A percentile compares a stretch with the other conserved stretches of the same genome.
Evolutionary conservation across 2,329 filamentous ascomycete genomes (phyloP).

Genomic region (Trichoderma sp.): DNA sequence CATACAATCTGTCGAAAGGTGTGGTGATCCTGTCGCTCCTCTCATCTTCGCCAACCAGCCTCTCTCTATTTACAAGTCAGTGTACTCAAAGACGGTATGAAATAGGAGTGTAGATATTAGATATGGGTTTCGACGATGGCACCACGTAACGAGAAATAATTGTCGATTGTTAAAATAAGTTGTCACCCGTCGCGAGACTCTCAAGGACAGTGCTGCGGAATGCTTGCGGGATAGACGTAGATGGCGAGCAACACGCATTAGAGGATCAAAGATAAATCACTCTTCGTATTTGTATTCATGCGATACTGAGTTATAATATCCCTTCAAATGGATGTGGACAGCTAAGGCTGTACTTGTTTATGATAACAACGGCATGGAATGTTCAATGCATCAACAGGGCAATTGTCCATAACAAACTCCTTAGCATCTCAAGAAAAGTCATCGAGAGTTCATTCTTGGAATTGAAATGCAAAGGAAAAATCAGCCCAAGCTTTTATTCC

Average conservation of each 20-base stretch:
- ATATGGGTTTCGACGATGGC: neutral
- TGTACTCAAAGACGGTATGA: neutral
- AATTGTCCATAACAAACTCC: neutral
- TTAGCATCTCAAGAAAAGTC: neutral
- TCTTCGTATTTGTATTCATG: neutral
- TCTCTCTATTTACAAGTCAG: neutral
- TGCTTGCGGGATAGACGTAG: neutral
- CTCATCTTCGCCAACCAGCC: neutral
- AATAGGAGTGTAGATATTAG: neutral
- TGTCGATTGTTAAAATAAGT: neutral
- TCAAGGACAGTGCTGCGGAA: neutral
- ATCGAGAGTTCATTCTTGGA: neutral
- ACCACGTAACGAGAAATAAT: no score
- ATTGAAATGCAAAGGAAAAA: neutral
- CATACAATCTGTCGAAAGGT: neutral
- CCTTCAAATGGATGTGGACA: neutral
- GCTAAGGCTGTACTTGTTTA: neutral
- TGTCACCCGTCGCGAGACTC: neutral
- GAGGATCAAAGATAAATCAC: neutral
- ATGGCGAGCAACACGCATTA: neutral
- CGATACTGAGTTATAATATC: no score
- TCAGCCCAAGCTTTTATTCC: constrained; percentile 22
- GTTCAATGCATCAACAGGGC: neutral
- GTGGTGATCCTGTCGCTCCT: neutral
- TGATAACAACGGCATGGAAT: neutral